Evolutionary conservation across 352 stramenopile species (phyloP), one percentile per base, ranked within the genome.

Genomic region (Phytophthora brassicae): DNA sequence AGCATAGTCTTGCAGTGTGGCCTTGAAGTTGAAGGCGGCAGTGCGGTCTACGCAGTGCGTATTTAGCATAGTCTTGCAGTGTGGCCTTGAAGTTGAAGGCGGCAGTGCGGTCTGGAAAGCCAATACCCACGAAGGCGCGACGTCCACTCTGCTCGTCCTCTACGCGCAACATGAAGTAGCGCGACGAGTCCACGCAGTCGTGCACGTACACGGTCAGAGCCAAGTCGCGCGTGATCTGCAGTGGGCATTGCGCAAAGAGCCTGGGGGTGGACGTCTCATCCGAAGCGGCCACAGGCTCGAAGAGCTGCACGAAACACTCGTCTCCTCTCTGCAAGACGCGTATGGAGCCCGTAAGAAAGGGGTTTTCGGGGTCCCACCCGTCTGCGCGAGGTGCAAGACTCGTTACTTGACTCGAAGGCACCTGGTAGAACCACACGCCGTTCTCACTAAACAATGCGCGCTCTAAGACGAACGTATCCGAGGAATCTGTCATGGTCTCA

Each of bases 1-100:
- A 36, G 75, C 78, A 58, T 92, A 94, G 65, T 94, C 86, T 59
- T 92, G 84, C 23, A 95, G 60, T 33, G 81, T 78, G 1, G 86
- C 86, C 57, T 92, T 93, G 61, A 95, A 95, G 66, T 95, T 92
- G 55, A 95, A 94, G 11, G 86, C 86, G 16, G 62, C 76, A 6
- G 84, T 63, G 31, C 86, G 81, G 60, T 94, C 83, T 0, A n/a
- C n/a, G n/a, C n/a, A n/a, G n/a, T n/a, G n/a, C n/a, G n/a, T n/a
- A n/a, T 72, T 92, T 93, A 36, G 75, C 78, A 58, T 92, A 94
- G 65, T 94, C 86, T 59, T 92, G 84, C 23, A 95, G 60, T 33
- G 81, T 78, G 1, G 86, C 86, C 57, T 92, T 93, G 61, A 95
- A 95, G 66, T 95, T 92, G 55, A 95, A 94, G 11, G 86, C 86